Evolutionary conservation across 768 basidiomycete species (phyloP), one percentile per base, ranked within the genome.

Genomic region (Tephrocybe sp.): DNA sequence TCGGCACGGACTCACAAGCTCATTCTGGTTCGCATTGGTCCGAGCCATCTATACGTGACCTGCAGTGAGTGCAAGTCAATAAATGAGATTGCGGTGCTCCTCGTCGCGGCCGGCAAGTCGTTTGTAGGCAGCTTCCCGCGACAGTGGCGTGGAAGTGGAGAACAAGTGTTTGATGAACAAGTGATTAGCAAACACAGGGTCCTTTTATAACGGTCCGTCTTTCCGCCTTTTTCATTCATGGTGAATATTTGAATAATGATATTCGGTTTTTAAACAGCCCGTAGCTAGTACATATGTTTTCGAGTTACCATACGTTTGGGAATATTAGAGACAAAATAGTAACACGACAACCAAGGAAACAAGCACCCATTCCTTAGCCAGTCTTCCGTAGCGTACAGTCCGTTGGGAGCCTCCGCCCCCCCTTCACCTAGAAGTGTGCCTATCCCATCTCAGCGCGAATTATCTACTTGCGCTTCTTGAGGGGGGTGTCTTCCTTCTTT

Each of bases 391-490:
- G 38, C 45, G 41, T 51, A 45, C 43, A 45, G 42, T 47, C 42
- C 43, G 42, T 51, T 48, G 48, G 52, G 51, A 47, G 31, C 40
- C 41, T 55, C 58, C 52, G 52, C 52, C 27, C 58, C 52, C 54
- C 53, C n/a, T n/a, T n/a, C n/a, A n/a, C 56, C 53, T 47, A 53
- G 37, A 48, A 51, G 47, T 43, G 34, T 46, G 33, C 47, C 41
- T 48, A 29, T 41, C 36, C 27, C 27, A 42, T 29, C 19, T 13
- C 27, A 21, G 15, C 45, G 31, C 38, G 23, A 42, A 19, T 38
- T 23, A 23, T 60, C 57, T 61, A 67, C 62, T 73, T 76, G 60
- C 90, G 86, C 76, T 89, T 92, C 79, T 88, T 92, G 53, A 83
- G 66, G 36, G 67, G 55, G 47, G 72, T 74, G 53, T 88, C 86